Evolutionary conservation across 805 yeast species (phyloP).

Genomic region (Candida namnaoensis): DNA sequence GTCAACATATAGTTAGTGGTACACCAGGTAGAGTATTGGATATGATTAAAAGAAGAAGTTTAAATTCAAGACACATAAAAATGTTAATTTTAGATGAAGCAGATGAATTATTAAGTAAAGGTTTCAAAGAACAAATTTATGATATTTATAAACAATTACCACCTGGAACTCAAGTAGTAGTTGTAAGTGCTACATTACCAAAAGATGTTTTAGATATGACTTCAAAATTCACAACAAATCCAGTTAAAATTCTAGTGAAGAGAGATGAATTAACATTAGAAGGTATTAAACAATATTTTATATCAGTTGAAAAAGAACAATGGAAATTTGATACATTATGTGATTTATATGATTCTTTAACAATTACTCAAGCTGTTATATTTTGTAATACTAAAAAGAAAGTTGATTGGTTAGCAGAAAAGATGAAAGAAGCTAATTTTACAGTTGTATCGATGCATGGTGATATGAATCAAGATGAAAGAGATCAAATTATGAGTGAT

Average conservation of each 20-base stretch:
- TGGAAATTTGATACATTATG: constrained; percentile 93
- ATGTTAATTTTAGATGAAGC: constrained; percentile 95
- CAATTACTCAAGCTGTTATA: constrained; percentile 95
- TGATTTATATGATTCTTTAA: constrained; percentile 89
- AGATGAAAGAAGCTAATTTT: constrained; percentile 73
- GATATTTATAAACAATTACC: constrained; percentile 85
- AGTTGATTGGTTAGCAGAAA: constrained; percentile 84
- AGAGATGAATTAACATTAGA: constrained; percentile 90
- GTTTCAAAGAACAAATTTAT: constrained; percentile 93
- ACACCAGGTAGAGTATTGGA: constrained; percentile 96
- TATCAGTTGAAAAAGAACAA: constrained; percentile 86
- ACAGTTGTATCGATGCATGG: constrained; percentile 96
- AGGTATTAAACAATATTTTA: constrained; percentile 88
- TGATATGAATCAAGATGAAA: constrained; percentile 90
- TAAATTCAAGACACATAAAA: constrained; percentile 69
- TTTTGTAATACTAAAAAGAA: constrained; percentile 96
- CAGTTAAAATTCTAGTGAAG: constrained; percentile 89
- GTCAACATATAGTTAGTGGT: constrained; percentile 90
- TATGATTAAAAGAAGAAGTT: constrained; percentile 76
- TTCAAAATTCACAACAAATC: constrained; percentile 84
- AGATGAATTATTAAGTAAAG: constrained; percentile 87
- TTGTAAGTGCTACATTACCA: constrained; percentile 92
- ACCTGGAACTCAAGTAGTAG: constrained; percentile 81
- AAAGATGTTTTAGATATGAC: constrained; percentile 88
- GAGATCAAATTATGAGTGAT: constrained; percentile 93